Evolutionary conservation across 257 asterid species (phyloP).

Genomic region (Coffea canephora): DNA sequence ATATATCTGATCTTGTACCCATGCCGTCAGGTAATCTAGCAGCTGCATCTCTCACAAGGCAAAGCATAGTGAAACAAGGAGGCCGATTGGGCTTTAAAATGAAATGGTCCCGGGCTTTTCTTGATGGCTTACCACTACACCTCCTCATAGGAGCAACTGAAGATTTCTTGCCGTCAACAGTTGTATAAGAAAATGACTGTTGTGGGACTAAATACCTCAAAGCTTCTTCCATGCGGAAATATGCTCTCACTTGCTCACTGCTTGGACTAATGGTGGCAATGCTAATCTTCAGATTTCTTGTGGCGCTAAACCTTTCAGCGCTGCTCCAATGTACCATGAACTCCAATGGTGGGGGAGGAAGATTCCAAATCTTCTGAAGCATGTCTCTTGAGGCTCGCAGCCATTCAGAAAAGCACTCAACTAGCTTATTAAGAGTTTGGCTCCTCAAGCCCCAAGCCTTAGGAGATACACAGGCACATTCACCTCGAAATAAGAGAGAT

Average conservation of each 20-base stretch:
- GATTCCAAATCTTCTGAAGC: constrained; percentile 12
- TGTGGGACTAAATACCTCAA: constrained; percentile 27
- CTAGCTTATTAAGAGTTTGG: constrained; percentile 11
- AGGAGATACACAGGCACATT: not conserved
- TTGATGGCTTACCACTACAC: constrained; percentile 9
- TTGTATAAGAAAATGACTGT: constrained; percentile 17
- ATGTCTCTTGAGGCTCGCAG: not conserved
- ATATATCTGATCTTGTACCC: constrained; percentile 31
- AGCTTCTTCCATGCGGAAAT: constrained; percentile 32
- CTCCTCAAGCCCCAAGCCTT: constrained; percentile 25
- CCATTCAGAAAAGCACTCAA: constrained; percentile 16
- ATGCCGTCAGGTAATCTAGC: constrained; percentile 29
- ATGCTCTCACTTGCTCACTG: constrained; percentile 19
- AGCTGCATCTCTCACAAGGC: constrained; percentile 36
- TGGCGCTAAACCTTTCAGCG: constrained; percentile 11
- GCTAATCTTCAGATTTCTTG: not conserved
- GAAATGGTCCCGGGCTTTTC: constrained; percentile 22
- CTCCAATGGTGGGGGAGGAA: constrained; percentile 23
- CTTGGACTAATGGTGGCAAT: constrained; percentile 14
- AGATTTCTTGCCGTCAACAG: constrained; percentile 28
- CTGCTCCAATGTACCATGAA: not conserved
- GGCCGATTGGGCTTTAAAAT: constrained; percentile 28
- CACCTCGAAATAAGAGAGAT: not conserved
- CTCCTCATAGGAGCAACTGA: constrained; percentile 26
- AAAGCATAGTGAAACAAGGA: constrained; percentile 25